Evolutionary conservation across 306 rosid genomes (phyloP).

Genomic region (Biancaea sappan): DNA sequence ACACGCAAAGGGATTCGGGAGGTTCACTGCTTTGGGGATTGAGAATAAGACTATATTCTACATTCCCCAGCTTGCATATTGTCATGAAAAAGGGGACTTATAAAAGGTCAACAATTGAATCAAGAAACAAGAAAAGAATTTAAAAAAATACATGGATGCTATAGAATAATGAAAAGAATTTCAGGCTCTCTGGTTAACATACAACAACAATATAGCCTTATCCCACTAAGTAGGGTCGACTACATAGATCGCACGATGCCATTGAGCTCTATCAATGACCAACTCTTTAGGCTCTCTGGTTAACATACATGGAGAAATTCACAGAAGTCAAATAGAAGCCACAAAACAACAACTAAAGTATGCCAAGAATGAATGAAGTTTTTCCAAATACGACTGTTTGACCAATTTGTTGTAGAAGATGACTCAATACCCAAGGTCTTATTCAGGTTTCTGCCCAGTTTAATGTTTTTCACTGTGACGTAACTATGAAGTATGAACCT

Average conservation of each 20-base stretch:
- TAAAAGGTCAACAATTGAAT: not conserved
- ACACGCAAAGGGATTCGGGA: not conserved
- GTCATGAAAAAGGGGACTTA: not conserved
- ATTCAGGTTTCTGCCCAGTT: not conserved
- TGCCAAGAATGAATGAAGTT: not conserved
- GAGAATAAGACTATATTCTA: not conserved
- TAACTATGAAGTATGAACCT: not conserved
- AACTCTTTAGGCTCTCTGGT: not conserved
- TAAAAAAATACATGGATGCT: not conserved
- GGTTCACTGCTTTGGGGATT: not conserved
- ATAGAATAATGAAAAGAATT: not conserved
- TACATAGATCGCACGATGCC: too few relatives aligned
- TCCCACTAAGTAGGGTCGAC: too few relatives aligned
- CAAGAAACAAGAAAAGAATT: not conserved
- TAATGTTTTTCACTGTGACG: not conserved
- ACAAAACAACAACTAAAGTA: not conserved
- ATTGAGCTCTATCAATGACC: too few relatives aligned
- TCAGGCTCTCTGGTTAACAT: not conserved
- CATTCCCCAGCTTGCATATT: slow-evolving; percentile 1
- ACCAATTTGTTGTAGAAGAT: not conserved
- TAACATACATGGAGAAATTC: not conserved
- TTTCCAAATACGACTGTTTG: slow-evolving; percentile 2
- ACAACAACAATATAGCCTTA: too few relatives aligned
- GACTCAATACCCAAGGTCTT: not conserved
- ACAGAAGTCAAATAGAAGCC: not conserved